A percentile compares a stretch with the other conserved stretches of the same genome.
phyloP scores from a whole-genome alignment of 805 yeast genomes.

The Monosporozyma servazzii region DNA sequence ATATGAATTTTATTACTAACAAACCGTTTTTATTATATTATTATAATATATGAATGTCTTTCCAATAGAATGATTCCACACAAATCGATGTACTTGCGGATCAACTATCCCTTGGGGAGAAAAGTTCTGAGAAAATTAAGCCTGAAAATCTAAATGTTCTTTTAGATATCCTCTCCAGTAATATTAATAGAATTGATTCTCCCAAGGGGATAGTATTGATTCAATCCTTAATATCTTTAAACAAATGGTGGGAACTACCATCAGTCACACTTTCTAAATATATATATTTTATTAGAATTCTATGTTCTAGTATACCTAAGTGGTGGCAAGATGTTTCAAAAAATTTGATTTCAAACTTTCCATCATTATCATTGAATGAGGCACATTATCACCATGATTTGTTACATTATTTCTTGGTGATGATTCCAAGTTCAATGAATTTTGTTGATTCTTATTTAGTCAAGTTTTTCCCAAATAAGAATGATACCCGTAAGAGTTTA shows the following conservation, averaged over 20 bases:
- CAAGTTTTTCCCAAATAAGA: constrained; percentile 70
- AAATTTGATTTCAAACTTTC: constrained; percentile 56
- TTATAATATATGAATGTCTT: constrained; percentile 1
- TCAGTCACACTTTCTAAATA: constrained; percentile 42
- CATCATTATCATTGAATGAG: constrained; percentile 20
- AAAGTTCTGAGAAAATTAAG: constrained; percentile 47
- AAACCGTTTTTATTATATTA: neutral
- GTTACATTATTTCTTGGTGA: constrained; percentile 51
- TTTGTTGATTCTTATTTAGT: constrained; percentile 50
- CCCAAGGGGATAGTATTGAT: constrained; percentile 45
- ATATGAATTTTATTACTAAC: constrained; percentile 11
- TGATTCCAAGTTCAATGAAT: constrained; percentile 75
- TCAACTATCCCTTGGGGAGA: constrained; percentile 45
- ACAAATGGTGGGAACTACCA: constrained; percentile 49
- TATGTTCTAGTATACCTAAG: constrained; percentile 79
- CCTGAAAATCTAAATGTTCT: constrained; percentile 44
- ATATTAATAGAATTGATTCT: constrained; percentile 56
- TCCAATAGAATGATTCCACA: constrained; percentile 36
- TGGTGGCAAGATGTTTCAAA: constrained; percentile 82
- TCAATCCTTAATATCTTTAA: constrained; percentile 49
- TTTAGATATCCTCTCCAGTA: constrained; percentile 49
- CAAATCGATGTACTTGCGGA: constrained; percentile 52
- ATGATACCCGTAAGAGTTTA: constrained; percentile 44
- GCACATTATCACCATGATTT: constrained; percentile 53
- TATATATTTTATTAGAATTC: constrained; percentile 62